Percentiles rank a stretch among this genome's conserved stretches.
These are phyloP conservation scores for Saturnispora serradocipensis DNA, from an alignment of 805 yeast species.

Conservation along the genomic window DNA sequence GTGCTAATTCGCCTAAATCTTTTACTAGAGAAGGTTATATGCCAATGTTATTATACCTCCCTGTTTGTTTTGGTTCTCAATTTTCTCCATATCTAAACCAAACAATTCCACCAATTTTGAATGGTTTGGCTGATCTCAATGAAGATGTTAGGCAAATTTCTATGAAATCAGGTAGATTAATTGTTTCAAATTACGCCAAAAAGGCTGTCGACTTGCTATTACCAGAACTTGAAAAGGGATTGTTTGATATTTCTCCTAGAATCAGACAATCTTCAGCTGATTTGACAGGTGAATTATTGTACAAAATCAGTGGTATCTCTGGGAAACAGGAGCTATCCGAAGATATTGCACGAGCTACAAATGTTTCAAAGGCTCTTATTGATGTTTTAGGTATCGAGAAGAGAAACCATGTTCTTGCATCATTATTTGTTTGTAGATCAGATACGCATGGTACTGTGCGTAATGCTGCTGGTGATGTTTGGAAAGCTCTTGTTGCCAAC, in stretches of 20 bases:
- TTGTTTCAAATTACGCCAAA: constrained; percentile 84
- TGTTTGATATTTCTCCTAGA: constrained; percentile 72
- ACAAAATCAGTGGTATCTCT: constrained; percentile 86
- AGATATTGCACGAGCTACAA: constrained; percentile 38
- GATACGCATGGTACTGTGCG: constrained; percentile 85
- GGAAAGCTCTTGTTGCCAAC: constrained; percentile 94
- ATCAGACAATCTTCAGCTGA: constrained; percentile 91
- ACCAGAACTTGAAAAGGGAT: constrained; percentile 89
- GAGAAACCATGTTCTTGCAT: constrained; percentile 75
- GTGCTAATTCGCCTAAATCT: constrained; percentile 57
- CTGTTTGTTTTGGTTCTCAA: constrained; percentile 88
- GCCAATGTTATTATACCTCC: constrained; percentile 82
- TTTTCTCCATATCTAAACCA: constrained; percentile 81
- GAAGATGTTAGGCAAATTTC: constrained; percentile 86
- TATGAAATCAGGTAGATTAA: constrained; percentile 82
- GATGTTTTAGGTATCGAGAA: constrained; percentile 81
- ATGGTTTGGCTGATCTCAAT: constrained; percentile 83
- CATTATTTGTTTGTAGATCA: constrained; percentile 89
- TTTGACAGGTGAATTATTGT: constrained; percentile 87
- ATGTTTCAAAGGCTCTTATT: constrained; percentile 53
- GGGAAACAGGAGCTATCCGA: constrained; percentile 64
- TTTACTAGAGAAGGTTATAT: constrained; percentile 85
- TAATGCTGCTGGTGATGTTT: constrained; percentile 81
- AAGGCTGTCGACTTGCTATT: constrained; percentile 87
- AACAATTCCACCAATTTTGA: constrained; percentile 84